These are phyloP conservation scores for Fusarium sp. DNA, from an alignment of 2,329 filamentous ascomycete genomes.

Conservation along the genomic window DNA sequence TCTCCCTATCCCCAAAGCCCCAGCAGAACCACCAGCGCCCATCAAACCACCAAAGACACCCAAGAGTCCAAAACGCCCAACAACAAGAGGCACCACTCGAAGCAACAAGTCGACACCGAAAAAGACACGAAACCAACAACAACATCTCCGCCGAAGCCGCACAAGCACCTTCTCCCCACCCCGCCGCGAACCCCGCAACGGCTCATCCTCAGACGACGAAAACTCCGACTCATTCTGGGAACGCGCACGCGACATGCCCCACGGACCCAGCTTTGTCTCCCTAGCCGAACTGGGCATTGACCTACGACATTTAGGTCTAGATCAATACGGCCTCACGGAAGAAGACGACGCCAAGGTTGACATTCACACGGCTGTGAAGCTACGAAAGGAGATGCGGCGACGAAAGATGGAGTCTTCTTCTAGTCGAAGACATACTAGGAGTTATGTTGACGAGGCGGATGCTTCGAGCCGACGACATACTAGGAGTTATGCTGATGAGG, in stretches of 20 bases:
- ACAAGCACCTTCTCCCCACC: conserved; percentile 16
- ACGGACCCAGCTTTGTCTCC: conserved; percentile 26
- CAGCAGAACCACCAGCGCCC: neutral
- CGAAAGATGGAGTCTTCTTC: conserved; percentile 1
- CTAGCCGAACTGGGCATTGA: conserved; percentile 32
- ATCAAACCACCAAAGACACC: conserved; percentile 17
- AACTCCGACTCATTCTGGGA: conserved; percentile 37
- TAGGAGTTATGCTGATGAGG: conserved; percentile 22
- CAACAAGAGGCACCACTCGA: conserved; percentile 10
- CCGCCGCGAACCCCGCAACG: conserved; percentile 7
- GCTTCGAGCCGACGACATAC: conserved; percentile 9
- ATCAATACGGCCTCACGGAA: conserved; percentile 37
- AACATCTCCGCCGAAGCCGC: conserved; percentile 13
- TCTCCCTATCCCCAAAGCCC: conserved; percentile 16
- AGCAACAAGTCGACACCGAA: conserved; percentile 24
- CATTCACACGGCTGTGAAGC: conserved; percentile 35
- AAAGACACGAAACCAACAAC: conserved; percentile 11
- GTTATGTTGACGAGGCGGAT: conserved; percentile 31
- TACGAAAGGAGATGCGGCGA: conserved; percentile 35
- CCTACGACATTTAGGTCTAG: conserved; percentile 23
- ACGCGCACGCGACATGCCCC: conserved; percentile 9
- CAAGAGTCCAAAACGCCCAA: conserved; percentile 18
- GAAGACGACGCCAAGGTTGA: conserved; percentile 39
- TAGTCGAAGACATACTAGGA: conserved; percentile 7
- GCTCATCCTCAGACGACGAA: conserved; percentile 21